Conservation (phyloP, 1,284 basidiomycete species). For the Laetiporus sulphureus region DNA sequence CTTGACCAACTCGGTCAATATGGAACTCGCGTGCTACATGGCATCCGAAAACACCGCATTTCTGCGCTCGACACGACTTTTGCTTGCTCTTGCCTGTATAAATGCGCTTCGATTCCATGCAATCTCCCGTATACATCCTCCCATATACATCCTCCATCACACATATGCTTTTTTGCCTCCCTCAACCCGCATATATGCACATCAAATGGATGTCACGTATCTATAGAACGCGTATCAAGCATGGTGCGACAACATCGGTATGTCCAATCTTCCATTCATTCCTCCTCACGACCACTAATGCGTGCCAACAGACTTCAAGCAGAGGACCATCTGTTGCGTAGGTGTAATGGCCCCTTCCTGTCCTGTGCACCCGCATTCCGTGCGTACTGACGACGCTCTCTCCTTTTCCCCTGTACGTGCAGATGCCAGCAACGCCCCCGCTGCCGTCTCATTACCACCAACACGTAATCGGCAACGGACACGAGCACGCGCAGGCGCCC, state of each 20-base stretch:
- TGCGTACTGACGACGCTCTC: neutral
- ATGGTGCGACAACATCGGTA: conserved; percentile 69
- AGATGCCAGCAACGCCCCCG: conserved; percentile 54
- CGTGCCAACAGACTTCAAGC: too few relatives aligned
- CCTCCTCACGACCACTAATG: too few relatives aligned
- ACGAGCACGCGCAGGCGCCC: neutral
- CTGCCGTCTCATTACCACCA: conserved; percentile 21
- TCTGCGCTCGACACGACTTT: too few relatives aligned
- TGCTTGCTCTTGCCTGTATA: too few relatives aligned
- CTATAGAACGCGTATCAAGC: conserved; percentile 56
- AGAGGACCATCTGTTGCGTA: conserved; percentile 55
- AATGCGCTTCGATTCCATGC: too few relatives aligned
- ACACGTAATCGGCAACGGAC: neutral
- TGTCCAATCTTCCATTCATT: too few relatives aligned
- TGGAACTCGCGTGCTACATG: too few relatives aligned
- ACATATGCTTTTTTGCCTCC: neutral
- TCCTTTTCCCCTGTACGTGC: neutral
- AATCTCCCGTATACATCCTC: neutral
- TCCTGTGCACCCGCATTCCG: neutral
- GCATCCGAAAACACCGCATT: too few relatives aligned
- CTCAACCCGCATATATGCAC: neutral
- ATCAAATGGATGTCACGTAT: neutral
- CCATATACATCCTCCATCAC: neutral
- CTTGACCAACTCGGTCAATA: too few relatives aligned
- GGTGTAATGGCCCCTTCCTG: conserved; percentile 16